Conservation (phyloP, 2,329 filamentous ascomycete genomes). For the Chaetothyriales sp. region DNA sequence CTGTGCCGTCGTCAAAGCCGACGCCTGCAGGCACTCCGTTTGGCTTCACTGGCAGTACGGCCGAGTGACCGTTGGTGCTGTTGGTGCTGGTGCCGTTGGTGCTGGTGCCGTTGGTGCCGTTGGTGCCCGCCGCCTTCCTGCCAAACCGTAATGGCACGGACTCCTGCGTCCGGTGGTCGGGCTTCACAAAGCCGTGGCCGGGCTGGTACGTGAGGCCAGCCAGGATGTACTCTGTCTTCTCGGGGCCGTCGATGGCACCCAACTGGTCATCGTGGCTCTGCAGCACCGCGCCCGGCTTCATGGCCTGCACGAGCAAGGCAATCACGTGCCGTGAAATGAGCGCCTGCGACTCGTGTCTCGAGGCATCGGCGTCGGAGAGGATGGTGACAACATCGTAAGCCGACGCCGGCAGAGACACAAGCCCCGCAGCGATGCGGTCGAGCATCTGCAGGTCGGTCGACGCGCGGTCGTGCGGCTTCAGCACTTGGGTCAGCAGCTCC, state of each 20-base stretch:
- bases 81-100: conserved; percentile 1
- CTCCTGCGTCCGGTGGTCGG: conserved; percentile 43
- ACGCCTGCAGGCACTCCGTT: conserved; percentile 41
- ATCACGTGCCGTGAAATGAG: conserved; percentile 58
- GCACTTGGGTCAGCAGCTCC: conserved; percentile 56
- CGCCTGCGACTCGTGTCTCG: conserved; percentile 48
- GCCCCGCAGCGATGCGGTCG: conserved; percentile 70
- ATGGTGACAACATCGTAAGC: conserved; percentile 79
- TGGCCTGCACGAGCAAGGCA: conserved; percentile 51
- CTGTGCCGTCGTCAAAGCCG: conserved; percentile 54
- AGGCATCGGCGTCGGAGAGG: conserved; percentile 62
- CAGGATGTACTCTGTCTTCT: conserved; percentile 67
- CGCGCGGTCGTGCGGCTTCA: conserved; percentile 59
- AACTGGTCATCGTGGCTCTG: conserved; percentile 55
- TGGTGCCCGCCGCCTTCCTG: conserved; percentile 39
- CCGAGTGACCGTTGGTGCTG: conserved; percentile 2
- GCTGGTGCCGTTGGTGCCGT: conserved; percentile 20
- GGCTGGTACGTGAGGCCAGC: conserved; percentile 56
- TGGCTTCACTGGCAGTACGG: neutral
- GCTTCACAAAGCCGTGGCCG: conserved; percentile 58
- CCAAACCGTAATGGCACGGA: conserved; percentile 52
- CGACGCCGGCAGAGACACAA: conserved; percentile 59
- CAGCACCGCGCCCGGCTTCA: conserved; percentile 56
- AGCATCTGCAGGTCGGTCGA: conserved; percentile 93
- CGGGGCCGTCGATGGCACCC: conserved; percentile 29